Evolutionary conservation across 495 filamentous ascomycete genomes (phyloP).

Genomic region (Cairneyella variabilis): DNA sequence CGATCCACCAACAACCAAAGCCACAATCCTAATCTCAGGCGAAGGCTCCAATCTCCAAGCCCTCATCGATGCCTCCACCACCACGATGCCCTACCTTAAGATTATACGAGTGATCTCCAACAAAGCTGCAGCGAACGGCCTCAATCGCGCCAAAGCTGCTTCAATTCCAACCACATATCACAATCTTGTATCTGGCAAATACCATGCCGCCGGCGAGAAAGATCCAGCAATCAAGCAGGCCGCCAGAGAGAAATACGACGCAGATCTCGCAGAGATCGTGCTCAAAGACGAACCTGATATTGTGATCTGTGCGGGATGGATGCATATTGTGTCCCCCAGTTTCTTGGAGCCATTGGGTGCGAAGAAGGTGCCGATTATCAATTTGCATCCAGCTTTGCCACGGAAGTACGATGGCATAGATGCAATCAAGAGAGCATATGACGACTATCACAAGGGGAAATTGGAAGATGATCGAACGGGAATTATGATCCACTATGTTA

Average conservation of each 20-base stretch:
- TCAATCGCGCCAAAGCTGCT: constrained; percentile 63
- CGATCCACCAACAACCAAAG: constrained; percentile 18
- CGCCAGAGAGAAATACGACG: constrained; percentile 70
- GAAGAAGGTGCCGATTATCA: constrained; percentile 67
- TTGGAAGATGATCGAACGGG: constrained; percentile 71
- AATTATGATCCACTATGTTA: constrained; percentile 86
- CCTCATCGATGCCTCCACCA: constrained; percentile 68
- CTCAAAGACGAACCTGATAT: constrained; percentile 21
- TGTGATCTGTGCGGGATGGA: constrained; percentile 49
- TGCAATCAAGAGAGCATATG: constrained; percentile 75
- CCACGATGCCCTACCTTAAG: constrained; percentile 51
- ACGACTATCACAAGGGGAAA: constrained; percentile 66
- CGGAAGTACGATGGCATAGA: constrained; percentile 69
- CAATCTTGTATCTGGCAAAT: constrained; percentile 68
- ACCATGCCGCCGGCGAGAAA: constrained; percentile 47
- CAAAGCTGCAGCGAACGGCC: constrained; percentile 73
- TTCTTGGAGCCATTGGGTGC: constrained; percentile 64
- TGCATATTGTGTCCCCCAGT: constrained; percentile 62
- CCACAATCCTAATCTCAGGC: constrained; percentile 57
- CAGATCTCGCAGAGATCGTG: constrained; percentile 70
- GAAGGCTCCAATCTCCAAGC: constrained; percentile 88
- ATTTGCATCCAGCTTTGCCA: constrained; percentile 71
- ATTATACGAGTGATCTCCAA: constrained; percentile 83
- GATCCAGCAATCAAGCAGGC: constrained; percentile 51
- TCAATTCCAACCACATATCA: constrained; percentile 80